Evolutionary conservation across 2,329 filamentous ascomycete species (phyloP), one percentile per base, ranked within the genome.

Genomic region (Trichoderma sp.): DNA sequence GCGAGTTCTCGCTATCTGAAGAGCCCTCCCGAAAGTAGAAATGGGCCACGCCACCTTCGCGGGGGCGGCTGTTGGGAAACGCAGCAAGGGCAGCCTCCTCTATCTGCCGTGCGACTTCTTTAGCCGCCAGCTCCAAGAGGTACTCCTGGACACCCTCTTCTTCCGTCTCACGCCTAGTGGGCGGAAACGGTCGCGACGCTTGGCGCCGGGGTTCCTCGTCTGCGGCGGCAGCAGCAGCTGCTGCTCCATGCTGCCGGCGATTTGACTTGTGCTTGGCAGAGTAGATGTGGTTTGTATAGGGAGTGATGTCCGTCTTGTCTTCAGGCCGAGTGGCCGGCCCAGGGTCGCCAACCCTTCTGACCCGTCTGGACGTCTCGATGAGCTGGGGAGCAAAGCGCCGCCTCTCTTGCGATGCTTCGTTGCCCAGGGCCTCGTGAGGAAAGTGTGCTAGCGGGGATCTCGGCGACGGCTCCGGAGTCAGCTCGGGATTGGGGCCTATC

Each of bases 101-200:
- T 74, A 98, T 85, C 79, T 95, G 92, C 77, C 91, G 90, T 79
- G 96, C 91, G 9, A 92, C 93, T 77, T 94, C 91, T 77, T 90
- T 91, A 65, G 93, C 93, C 57, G 94, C 93, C 71, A 97, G 84
- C 71, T 92, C 90, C 72, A 97, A 87, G 70, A 97, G 83, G 80
- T 95, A 95, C 47, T 91, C 90, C 66, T 92, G 90, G 75, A 93
- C 92, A 74, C 88, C 88, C 73, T 93, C 92, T 77, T 96, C 93
- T 74, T 92, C 91, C 71, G 87, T 88, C 86, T 94, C 85, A 84
- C 92, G 80, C 83, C 90, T 85, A 30, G 80, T 81, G 32, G 79
- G 79, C 66, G 84, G 83, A 63, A 77, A 78, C 20, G 77, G 79
- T 63, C 81, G 80, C 30, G 76, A 71, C 4, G 73, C 73, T 23